Evolutionary conservation across 805 yeast genomes (phyloP), one percentile per base, ranked within the genome.

Genomic region (Saccharomycopsis guyanensis): DNA sequence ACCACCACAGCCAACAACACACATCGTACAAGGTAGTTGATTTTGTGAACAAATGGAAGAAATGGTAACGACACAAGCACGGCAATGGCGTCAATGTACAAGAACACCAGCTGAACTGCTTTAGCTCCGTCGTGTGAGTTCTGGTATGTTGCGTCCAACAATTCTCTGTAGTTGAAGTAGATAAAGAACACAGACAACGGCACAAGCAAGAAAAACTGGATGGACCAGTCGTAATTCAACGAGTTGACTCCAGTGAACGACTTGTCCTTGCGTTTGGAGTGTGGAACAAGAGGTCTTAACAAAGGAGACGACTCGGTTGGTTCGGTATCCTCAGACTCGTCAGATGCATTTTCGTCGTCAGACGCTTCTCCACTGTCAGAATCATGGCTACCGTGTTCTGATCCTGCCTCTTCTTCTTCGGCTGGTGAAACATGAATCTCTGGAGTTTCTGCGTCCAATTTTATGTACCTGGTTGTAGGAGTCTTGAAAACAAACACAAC

Each of bases 141-240:
- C 62, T 86, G 87, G 56, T 73, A 74, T 18, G 82, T 51, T 0
- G 86, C 93, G 48, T 78, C 80, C 29, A 86, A 58, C 1, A 84
- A 61, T 49, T 70, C 73, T 4, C 58, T 50, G 4, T 82, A 80
- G 32, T 71, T 62, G 46, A 75, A 72, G 55, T 76, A 72, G n/a
- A 80, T 57, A 31, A 81, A 57, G 29, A 73, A 70, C 2, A 79
- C 65, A 1, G 82, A 65, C 12, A 82, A 43, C 2, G 96, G 96
- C 12, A 82, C 86, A 15, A 82, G 59, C 1, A 80, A 51, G 27
- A 85, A 53, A 56, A 76, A 86, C 60, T 88, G 95, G 15, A 86
- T 53, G 13, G 81, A 70, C 96, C 96, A 88, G 56, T 83, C 95
- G 57, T 82, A 86, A 35, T 80, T 73, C 40, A 74, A 71, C 3